These are phyloP conservation scores for Stephanodiscus triporus DNA, from an alignment of 108 stramenopile species.

Conservation along the genomic window DNA sequence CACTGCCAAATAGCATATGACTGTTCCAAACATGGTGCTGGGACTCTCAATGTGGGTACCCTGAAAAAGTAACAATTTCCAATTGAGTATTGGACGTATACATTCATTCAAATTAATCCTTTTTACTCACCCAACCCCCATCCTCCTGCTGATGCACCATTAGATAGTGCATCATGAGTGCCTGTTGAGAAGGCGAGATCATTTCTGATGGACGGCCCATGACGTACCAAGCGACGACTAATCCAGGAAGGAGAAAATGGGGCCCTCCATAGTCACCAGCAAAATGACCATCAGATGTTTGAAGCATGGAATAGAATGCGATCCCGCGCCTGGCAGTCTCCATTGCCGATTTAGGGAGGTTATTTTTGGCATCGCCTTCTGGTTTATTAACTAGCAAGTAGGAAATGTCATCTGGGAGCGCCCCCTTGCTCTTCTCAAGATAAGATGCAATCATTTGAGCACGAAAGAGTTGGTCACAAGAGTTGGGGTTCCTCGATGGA, in stretches of 20 bases:
- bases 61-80: no score
- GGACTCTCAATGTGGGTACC: constrained; percentile 98
- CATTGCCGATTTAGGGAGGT: constrained; percentile 45
- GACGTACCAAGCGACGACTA: constrained; percentile 90
- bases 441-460: constrained; percentile 81
- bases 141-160: constrained; percentile 95
- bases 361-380: background rate
- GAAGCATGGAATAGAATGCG: constrained; percentile 85
- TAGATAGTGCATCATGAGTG: constrained; percentile 87
- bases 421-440: constrained; percentile 42
- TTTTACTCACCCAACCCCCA: constrained; percentile 85
- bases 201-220: constrained; percentile 72
- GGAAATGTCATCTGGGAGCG: constrained; percentile 35
- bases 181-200: constrained; percentile 62
- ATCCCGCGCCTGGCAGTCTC: constrained; percentile 72
- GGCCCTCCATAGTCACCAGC: constrained; percentile 99
- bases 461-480: constrained; percentile 73
- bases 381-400: constrained; percentile 32
- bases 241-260: constrained; percentile 96
- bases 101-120: no score
- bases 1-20: constrained; percentile 89
- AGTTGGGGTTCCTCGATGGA: constrained; percentile 83
- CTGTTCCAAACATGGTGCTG: constrained; percentile 97
- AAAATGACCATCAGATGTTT: constrained; percentile 92
- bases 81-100: no score